A percentile compares a stretch with the other conserved stretches of the same genome.
These are phyloP conservation scores for Trapa bicornis DNA, from an alignment of 345 rosid genomes.

Conservation along the genomic window DNA sequence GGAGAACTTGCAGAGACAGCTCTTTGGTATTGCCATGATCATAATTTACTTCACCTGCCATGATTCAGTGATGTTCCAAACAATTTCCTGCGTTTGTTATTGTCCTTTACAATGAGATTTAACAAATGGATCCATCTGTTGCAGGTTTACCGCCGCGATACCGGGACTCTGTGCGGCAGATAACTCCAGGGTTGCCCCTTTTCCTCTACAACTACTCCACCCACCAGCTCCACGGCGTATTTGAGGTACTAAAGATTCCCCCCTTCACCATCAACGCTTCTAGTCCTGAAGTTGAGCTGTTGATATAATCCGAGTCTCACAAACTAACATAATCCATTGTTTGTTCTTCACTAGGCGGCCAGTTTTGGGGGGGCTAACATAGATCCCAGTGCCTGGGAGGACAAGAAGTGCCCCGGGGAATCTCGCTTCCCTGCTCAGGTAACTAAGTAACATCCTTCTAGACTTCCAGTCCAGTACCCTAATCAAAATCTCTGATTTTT, in stretches of 20 bases:
- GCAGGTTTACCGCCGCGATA: conserved; percentile 88
- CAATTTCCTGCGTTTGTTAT: no score
- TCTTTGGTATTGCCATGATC: conserved; percentile 45
- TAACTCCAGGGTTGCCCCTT: conserved; percentile 93
- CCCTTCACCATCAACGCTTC: not conserved
- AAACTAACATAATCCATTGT: not conserved
- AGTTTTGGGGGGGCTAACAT: conserved; percentile 19
- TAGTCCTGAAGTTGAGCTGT: not conserved
- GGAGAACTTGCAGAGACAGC: conserved; percentile 83
- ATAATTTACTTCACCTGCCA: not conserved
- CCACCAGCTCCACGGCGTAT: conserved; percentile 93
- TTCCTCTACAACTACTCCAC: conserved; percentile 98
- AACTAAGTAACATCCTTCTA: not conserved
- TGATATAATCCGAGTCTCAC: not conserved
- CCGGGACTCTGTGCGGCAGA: conserved; percentile 91
- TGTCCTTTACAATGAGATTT: not conserved
- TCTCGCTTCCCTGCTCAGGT: conserved; percentile 22
- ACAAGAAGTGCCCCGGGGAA: conserved; percentile 14
- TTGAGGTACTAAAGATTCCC: conserved; percentile 43
- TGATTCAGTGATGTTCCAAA: no score
- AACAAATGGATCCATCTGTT: not conserved
- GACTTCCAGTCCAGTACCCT: not conserved
- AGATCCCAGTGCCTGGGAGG: conserved; percentile 19
- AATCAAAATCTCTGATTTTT: not conserved
- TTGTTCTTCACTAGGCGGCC: conserved; percentile 8